These are phyloP conservation scores for Pholiota adiposa DNA, from an alignment of 1,284 basidiomycete genomes.

Conservation along the genomic window DNA sequence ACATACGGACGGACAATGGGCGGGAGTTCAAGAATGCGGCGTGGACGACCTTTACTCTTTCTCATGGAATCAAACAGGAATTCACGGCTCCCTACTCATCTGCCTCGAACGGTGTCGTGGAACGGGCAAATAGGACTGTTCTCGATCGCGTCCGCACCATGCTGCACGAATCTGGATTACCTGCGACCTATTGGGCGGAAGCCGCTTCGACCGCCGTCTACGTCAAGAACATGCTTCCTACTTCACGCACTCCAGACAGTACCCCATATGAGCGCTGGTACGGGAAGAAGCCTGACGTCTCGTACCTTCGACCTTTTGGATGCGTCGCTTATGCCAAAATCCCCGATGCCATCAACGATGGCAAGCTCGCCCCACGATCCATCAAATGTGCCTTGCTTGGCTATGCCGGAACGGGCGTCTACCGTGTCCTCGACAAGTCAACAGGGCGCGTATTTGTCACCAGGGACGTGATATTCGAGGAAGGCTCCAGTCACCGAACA, in stretches of 20 bases:
- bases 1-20: slow-evolving; percentile 17
- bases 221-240: not conserved
- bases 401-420: slow-evolving; percentile 21
- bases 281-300: slow-evolving; percentile 12
- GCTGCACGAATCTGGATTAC: not conserved
- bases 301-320: slow-evolving; percentile 17
- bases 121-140: not conserved
- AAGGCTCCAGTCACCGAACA: slow-evolving; percentile 19
- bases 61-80: slow-evolving; percentile 18
- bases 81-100: slow-evolving; percentile 16
- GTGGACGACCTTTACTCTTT: slow-evolving; percentile 8
- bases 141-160: not conserved
- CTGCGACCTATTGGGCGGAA: not conserved
- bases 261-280: slow-evolving; percentile 7
- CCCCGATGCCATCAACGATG: slow-evolving; percentile 17
- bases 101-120: slow-evolving; percentile 1
- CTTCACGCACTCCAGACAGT: not conserved
- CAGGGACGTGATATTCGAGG: slow-evolving; percentile 32
- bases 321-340: slow-evolving; percentile 1
- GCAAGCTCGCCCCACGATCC: slow-evolving; percentile 25
- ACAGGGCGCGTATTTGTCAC: slow-evolving; percentile 13
- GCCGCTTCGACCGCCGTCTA: not conserved
- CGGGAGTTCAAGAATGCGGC: slow-evolving; percentile 18
- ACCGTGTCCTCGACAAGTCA: slow-evolving; percentile 19
- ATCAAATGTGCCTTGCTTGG: slow-evolving; percentile 26